phyloP scores from a whole-genome alignment of 2,329 filamentous ascomycete species.

The Fusarium sp. region DNA sequence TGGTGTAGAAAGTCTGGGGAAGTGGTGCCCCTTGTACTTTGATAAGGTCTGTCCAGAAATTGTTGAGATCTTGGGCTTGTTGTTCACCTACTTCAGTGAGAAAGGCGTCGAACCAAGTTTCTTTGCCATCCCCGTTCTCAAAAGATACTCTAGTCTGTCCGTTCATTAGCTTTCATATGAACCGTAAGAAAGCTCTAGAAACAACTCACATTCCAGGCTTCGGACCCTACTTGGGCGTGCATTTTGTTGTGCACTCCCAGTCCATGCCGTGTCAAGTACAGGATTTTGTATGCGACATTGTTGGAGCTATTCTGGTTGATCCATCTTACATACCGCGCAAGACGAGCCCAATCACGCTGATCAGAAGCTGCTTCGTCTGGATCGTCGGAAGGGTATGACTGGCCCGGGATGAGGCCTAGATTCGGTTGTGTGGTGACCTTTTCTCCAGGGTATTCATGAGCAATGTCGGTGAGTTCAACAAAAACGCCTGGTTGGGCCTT shows the following conservation, averaged over 20 bases:
- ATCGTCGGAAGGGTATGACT: constrained; percentile 57
- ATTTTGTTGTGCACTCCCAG: constrained; percentile 62
- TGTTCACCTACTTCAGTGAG: constrained; percentile 64
- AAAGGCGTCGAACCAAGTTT: constrained; percentile 57
- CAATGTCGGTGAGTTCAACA: constrained; percentile 54
- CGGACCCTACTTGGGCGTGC: constrained; percentile 66
- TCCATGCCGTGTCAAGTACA: constrained; percentile 68
- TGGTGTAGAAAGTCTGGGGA: constrained; percentile 66
- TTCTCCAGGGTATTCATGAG: constrained; percentile 42
- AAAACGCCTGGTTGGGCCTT: constrained; percentile 52
- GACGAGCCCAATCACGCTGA: constrained; percentile 64
- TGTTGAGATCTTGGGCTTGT: constrained; percentile 64
- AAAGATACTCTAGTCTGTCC: constrained; percentile 51
- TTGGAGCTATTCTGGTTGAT: constrained; percentile 57
- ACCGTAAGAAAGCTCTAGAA: background rate
- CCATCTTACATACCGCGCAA: constrained; percentile 58
- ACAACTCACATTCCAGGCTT: constrained; percentile 63
- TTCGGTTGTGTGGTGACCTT: constrained; percentile 57
- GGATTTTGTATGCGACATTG: constrained; percentile 63
- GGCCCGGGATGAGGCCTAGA: constrained; percentile 64
- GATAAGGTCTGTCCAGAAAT: constrained; percentile 63
- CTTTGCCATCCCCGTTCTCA: constrained; percentile 53
- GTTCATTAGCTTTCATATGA: background rate
- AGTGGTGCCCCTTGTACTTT: constrained; percentile 60
- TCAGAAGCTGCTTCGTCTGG: constrained; percentile 13